Evolutionary conservation across 2,329 filamentous ascomycete genomes (phyloP).

Genomic region (Sporothrix sp.): DNA sequence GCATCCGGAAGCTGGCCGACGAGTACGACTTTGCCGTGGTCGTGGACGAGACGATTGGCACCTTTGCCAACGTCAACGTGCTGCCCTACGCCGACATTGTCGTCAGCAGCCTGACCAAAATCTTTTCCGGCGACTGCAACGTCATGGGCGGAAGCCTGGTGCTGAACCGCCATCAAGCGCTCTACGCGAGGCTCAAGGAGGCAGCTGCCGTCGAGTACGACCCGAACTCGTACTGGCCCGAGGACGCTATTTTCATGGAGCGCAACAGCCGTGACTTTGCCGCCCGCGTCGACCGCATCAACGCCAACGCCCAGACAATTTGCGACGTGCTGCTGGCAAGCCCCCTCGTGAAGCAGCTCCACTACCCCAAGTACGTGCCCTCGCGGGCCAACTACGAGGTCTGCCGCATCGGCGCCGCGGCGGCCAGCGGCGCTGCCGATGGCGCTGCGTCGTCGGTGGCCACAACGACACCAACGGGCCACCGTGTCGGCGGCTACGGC

Average conservation of each 20-base stretch:
- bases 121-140: constrained; percentile 95
- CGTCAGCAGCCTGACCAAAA: constrained; percentile 90
- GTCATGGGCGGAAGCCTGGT: constrained; percentile 85
- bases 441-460: too few species aligned
- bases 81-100: constrained; percentile 83
- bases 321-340: constrained; percentile 58
- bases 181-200: constrained; percentile 57
- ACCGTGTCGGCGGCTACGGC: constrained; percentile 72
- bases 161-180: constrained; percentile 43
- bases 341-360: constrained; percentile 61
- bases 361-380: constrained; percentile 74
- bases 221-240: constrained; percentile 87
- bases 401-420: constrained; percentile 46
- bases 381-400: constrained; percentile 58
- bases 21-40: constrained; percentile 82
- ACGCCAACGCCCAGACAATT: constrained; percentile 74
- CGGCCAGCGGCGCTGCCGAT: constrained; percentile 67
- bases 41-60: constrained; percentile 93
- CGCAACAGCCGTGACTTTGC: constrained; percentile 91
- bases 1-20: constrained; percentile 73
- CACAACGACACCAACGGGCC: too few species aligned
- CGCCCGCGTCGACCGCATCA: constrained; percentile 72
- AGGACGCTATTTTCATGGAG: constrained; percentile 91
- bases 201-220: constrained; percentile 53
- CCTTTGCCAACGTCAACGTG: constrained; percentile 91